phyloP scores from a whole-genome alignment of 768 basidiomycete species.

The Auriscalpium orientale region DNA sequence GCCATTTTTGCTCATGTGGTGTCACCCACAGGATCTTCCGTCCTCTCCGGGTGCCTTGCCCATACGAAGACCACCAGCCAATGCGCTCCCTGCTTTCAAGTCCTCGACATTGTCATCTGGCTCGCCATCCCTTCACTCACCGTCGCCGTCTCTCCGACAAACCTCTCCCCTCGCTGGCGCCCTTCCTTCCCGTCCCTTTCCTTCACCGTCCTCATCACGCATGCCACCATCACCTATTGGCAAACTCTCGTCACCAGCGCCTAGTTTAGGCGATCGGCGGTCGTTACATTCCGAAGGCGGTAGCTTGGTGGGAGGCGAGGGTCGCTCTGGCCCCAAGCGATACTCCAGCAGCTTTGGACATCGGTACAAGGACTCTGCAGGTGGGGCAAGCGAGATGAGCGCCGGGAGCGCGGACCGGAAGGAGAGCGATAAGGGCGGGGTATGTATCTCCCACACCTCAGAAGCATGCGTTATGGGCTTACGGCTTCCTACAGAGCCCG shows the following conservation, averaged over 20 bases:
- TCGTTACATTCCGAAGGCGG: slow-evolving; percentile 24
- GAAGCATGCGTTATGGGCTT: background rate
- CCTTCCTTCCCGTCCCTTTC: slow-evolving; percentile 27
- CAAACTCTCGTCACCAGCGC: slow-evolving; percentile 23
- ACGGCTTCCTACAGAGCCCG: slow-evolving; percentile 22
- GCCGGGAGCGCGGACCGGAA: slow-evolving; percentile 29
- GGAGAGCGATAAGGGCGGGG: slow-evolving; percentile 16
- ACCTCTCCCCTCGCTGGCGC: slow-evolving; percentile 34
- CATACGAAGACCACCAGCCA: slow-evolving; percentile 37
- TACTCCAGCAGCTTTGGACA: slow-evolving; percentile 79
- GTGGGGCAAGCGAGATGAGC: slow-evolving; percentile 29
- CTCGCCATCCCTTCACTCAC: slow-evolving; percentile 41
- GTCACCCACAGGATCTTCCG: slow-evolving; percentile 25
- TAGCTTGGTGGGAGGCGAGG: slow-evolving; percentile 14
- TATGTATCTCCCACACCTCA: background rate
- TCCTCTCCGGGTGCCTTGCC: slow-evolving; percentile 34
- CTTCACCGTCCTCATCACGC: slow-evolving; percentile 36
- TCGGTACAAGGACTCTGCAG: slow-evolving; percentile 43
- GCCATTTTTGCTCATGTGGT: slow-evolving; percentile 3
- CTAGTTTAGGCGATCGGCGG: slow-evolving; percentile 35
- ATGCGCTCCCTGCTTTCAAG: slow-evolving; percentile 40
- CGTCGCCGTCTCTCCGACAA: slow-evolving; percentile 39
- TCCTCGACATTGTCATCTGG: slow-evolving; percentile 42
- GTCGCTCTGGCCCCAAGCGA: slow-evolving; percentile 37
- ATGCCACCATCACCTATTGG: slow-evolving; percentile 33